Evolutionary conservation across 768 basidiomycete genomes (phyloP), one percentile per base, ranked within the genome.

Genomic region (Galerina sulciceps): DNA sequence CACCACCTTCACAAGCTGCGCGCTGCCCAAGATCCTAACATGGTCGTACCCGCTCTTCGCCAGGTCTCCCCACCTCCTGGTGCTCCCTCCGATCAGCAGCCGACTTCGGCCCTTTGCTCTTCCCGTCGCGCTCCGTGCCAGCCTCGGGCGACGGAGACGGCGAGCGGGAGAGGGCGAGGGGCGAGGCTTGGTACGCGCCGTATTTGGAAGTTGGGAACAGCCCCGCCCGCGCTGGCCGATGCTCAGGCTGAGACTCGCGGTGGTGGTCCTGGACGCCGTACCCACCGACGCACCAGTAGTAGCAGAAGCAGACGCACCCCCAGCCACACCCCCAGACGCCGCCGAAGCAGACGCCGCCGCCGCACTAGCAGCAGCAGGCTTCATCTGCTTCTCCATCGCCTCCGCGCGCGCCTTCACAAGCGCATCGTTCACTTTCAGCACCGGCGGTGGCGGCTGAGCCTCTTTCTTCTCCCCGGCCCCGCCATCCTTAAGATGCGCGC

Each of bases 11-110:
- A 82, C 75, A 37, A 79, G 69, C 67, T 76, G 77, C 2, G 75
- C 79, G 45, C 79, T 76, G 11, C 80, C 76, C 51, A 84, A 82
- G 14, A 94, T 73, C 60, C 79, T 80, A 43, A 92, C 79, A 72
- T 93, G 84, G 14, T 91, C 89, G 60, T 78, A 77, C 47, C 85
- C 87, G 59, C 88, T 93, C 68, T 75, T 75, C 61, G 80, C 79
- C 42, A 94, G 77, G 64, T 76, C 81, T 37, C 79, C 78, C 60
- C 6, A 88, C 76, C 35, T 71, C 72, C 38, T 69, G 72, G 45
- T 75, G 71, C 46, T 75, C 70, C 69, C 72, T 75, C 65, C 69
- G 68, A 51, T 74, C 75, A 58, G 67, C 71, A n/a, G 68, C 69
- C 22, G 69, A 67, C 63, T 69, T 72, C 23, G 58, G 41, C 60